Base-by-base conservation (phyloP, 257 asterid species). In the Apocynum venetum region DNA sequence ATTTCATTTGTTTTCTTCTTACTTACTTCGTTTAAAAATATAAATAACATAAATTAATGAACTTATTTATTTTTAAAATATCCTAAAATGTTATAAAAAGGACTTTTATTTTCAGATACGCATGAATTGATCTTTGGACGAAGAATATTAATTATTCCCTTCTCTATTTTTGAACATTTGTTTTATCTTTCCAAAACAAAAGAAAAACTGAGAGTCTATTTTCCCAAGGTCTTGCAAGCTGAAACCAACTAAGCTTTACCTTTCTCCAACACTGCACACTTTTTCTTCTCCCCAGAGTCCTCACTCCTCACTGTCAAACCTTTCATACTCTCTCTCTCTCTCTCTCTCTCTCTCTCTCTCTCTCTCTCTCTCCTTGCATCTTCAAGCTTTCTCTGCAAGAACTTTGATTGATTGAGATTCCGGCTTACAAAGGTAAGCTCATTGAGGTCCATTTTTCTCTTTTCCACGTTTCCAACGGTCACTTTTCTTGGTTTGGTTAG, bases 191-290 rank as follows among this genome's bases (percentile, higher is more conserved):
- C 64, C 63, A 4, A 4, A 19, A 56, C 63, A 61, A 41, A 20
- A n/a, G 4, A 13, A 8, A 61, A 31, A 64, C 53, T 25, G 31
- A 55, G 13, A 38, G 35, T 79, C 82, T 77, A 79, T 89, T 83
- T 79, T 85, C 84, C 91, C 96, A 85, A 89, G 67, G 85, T 57
- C 82, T 72, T 76, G 76, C 85, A 80, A 70, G 84, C 90, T 78
- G 79, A 88, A 83, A 56, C 31, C 46, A 47, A 80, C 69, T 78
- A 88, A 76, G 82, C 93, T 93, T 93, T 86, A 80, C 89, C 89
- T 77, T 88, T 89, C 84, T 84, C 90, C 91, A 82, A 87, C 67
- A 84, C 84, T 75, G 48, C 15, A 48, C 63, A 56, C 72, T 72
- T 79, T 78, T 64, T 66, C 71, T 59, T 69, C 77, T 78, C 73